Percentiles rank a stretch among this genome's conserved stretches.
These are phyloP conservation scores for Lactarius hatsudake DNA, from an alignment of 768 basidiomycete species.

Conservation along the genomic window DNA sequence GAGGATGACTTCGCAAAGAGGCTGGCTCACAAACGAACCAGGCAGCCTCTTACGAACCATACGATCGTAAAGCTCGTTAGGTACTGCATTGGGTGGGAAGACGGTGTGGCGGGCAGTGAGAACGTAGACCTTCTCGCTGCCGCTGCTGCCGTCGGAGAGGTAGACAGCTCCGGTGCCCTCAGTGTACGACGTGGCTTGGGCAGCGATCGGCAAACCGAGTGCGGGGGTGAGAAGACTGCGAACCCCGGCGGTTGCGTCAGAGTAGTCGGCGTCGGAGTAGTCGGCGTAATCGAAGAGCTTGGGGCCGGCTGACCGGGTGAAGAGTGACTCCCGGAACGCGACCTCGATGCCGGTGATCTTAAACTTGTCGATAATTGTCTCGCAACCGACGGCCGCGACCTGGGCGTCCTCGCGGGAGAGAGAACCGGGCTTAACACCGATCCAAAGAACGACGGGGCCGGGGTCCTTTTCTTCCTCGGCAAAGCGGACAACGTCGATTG, in stretches of 20 bases:
- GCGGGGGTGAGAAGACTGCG: neutral
- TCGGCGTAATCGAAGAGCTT: neutral
- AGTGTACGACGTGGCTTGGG: neutral
- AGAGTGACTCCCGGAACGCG: slow-evolving; percentile 10
- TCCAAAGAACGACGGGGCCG: slow-evolving; percentile 5
- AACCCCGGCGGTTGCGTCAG: neutral
- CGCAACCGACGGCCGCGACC: neutral
- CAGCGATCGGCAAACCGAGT: slow-evolving; percentile 9
- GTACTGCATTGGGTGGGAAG: slow-evolving; percentile 29
- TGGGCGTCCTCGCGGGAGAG: slow-evolving; percentile 8
- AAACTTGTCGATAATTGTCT: neutral
- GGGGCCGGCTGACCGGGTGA: neutral
- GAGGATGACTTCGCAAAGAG: neutral
- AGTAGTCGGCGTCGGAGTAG: neutral
- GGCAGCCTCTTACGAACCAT: too few relatives aligned
- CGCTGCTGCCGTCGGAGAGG: slow-evolving; percentile 35
- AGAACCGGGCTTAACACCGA: neutral
- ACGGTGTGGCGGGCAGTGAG: slow-evolving; percentile 37
- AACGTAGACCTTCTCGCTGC: slow-evolving; percentile 32
- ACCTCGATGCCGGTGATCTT: slow-evolving; percentile 2
- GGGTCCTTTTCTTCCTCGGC: neutral
- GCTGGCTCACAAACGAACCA: slow-evolving; percentile 11
- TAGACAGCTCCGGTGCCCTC: slow-evolving; percentile 39
- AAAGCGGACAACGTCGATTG: slow-evolving; percentile 11
- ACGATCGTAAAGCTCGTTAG: slow-evolving; percentile 29